These are phyloP conservation scores for Colletotrichum tropicale DNA, from an alignment of 2,329 filamentous ascomycete species.

Conservation along the genomic window DNA sequence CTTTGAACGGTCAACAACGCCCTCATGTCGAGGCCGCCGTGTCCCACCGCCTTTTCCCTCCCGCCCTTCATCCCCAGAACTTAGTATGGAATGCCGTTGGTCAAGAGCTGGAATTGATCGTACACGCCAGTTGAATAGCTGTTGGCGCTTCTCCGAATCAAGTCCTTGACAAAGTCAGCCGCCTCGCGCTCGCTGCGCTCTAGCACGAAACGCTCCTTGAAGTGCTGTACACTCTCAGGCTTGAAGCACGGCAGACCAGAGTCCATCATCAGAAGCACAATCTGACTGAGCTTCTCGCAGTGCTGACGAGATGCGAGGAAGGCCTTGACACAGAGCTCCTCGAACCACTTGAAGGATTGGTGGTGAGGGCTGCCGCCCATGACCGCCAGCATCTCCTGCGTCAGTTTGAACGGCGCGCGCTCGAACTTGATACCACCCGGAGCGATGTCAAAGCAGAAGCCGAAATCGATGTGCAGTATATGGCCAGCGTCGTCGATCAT, in stretches of 20 bases:
- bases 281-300: slow-evolving; percentile 85
- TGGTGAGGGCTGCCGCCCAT: slow-evolving; percentile 89
- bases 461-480: slow-evolving; percentile 98
- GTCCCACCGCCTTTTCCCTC: not conserved
- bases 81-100: slow-evolving; percentile 95
- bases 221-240: slow-evolving; percentile 90
- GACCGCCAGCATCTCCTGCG: slow-evolving; percentile 96
- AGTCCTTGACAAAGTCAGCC: slow-evolving; percentile 88
- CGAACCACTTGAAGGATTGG: slow-evolving; percentile 93
- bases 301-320: slow-evolving; percentile 90
- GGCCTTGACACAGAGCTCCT: slow-evolving; percentile 93
- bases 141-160: slow-evolving; percentile 88
- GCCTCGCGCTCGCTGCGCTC: slow-evolving; percentile 93
- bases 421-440: slow-evolving; percentile 98
- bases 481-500: slow-evolving; percentile 98
- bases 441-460: slow-evolving; percentile 99
- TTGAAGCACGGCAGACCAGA: slow-evolving; percentile 97
- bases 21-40: not conserved
- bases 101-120: slow-evolving; percentile 96
- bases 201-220: slow-evolving; percentile 89
- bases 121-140: slow-evolving; percentile 95
- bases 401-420: slow-evolving; percentile 97
- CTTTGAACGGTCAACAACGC: not conserved
- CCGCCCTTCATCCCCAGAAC: not conserved
- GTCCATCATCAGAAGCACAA: slow-evolving; percentile 95